Conservation (phyloP, 179 eudicot species). For the Spinacia oleracea region DNA sequence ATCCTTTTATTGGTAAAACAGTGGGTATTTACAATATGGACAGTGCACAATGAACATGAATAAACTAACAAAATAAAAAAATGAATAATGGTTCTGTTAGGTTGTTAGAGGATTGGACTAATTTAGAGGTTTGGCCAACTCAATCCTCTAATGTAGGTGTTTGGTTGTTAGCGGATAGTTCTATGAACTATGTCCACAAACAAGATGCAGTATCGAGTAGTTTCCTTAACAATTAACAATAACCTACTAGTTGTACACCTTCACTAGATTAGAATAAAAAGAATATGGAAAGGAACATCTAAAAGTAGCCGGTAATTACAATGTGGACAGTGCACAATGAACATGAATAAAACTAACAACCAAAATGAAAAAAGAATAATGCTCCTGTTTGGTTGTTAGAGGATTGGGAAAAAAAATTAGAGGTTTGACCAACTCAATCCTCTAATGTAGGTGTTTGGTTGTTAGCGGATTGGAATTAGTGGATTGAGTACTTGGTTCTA, state of each 20-base stretch:
- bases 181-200: background rate
- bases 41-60: background rate
- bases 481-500: too few species aligned
- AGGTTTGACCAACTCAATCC: too few species aligned
- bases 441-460: too few species aligned
- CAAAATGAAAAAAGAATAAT: too few species aligned
- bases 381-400: too few species aligned
- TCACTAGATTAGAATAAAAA: background rate
- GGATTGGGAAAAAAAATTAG: too few species aligned
- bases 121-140: too few species aligned
- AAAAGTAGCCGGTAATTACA: background rate
- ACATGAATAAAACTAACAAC: background rate
- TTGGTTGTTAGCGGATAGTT: too few species aligned
- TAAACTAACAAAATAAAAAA: background rate
- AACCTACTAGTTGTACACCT: background rate
- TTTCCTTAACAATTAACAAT: background rate
- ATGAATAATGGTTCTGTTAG: too few species aligned
- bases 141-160: too few species aligned
- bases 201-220: background rate
- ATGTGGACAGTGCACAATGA: background rate
- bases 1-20: background rate
- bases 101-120: too few species aligned
- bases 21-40: background rate
- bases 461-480: too few species aligned
- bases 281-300: background rate